Evolutionary conservation across 257 asterid species (phyloP).

Genomic region (Anisodus acutangulus): DNA sequence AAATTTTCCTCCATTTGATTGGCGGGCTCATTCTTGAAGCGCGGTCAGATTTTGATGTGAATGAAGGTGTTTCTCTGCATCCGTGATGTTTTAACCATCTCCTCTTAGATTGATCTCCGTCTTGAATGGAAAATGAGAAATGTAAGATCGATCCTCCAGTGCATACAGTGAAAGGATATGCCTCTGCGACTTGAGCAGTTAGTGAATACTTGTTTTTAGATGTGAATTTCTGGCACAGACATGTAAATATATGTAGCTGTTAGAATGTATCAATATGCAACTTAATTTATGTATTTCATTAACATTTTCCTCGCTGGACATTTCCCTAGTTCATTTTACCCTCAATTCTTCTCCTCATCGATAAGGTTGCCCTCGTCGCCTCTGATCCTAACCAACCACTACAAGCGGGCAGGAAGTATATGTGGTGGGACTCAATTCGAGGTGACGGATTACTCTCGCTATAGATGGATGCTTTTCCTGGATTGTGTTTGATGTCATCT

Average conservation of each 20-base stretch:
- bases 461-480: neutral
- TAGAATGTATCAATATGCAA: neutral
- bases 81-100: neutral
- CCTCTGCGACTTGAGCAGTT: neutral
- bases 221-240: neutral
- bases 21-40: neutral
- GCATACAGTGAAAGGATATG: neutral
- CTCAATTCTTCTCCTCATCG: neutral
- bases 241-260: conserved; percentile 26
- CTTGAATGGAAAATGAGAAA: neutral
- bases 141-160: neutral
- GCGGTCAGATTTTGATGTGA: neutral
- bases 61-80: neutral
- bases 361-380: neutral
- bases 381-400: neutral
- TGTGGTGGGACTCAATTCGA: neutral
- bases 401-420: neutral
- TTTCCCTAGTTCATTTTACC: neutral
- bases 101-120: neutral
- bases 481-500: too few species aligned
- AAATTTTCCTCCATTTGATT: neutral
- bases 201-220: neutral
- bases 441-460: neutral
- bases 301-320: neutral
- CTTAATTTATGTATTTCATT: neutral